Evolutionary conservation across 1,139 yeast genomes (phyloP), one percentile per base, ranked within the genome.

Genomic region (Sugiyamaella castrensis): DNA sequence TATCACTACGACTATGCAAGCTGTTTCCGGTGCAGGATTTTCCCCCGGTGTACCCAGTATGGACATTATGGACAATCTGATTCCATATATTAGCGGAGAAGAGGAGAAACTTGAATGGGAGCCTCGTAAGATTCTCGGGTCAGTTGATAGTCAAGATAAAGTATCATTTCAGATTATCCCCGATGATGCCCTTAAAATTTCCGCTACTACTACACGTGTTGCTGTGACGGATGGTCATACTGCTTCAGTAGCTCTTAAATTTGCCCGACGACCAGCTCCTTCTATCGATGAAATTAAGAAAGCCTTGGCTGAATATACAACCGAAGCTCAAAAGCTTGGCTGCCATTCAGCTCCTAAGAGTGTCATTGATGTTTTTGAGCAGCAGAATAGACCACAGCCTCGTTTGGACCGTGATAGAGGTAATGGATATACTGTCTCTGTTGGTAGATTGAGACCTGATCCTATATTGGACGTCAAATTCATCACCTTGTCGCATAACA

Each of bases 31-130:
- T 59, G 98, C 95, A 27, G 99, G 99, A 1, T 92, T 87, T 70
- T 87, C 96, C 11, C 99, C 99, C 40, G 99, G 99, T 67, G 96
- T 91, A 47, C 81, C 96, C 27, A 94, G 95, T 53, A 91, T 92
- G 71, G 98, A 92, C 66, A 82, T 92, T 47, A 77, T 92, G 63
- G 99, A 92, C 72, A 92, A 92, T 72, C 78, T 92, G 59, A 88
- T 92, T 49, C 99, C 99, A 42, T 91, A 74, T 75, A 92, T 92
- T 64, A 78, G 92, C 54, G 97, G 98, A 44, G 99, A 92, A 72
- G 99, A 92, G 72, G 99, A 94, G 60, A 92, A 92, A 73, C 88
- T 92, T 60, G 98, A 94, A 72, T 89, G 95, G 95, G 99, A 92
- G 73, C 89, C 98, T 48, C 87, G 87, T 68, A 92, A 92, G 74